phyloP scores from a whole-genome alignment of 495 filamentous ascomycete species.

The Aspergillus conjunctus region DNA sequence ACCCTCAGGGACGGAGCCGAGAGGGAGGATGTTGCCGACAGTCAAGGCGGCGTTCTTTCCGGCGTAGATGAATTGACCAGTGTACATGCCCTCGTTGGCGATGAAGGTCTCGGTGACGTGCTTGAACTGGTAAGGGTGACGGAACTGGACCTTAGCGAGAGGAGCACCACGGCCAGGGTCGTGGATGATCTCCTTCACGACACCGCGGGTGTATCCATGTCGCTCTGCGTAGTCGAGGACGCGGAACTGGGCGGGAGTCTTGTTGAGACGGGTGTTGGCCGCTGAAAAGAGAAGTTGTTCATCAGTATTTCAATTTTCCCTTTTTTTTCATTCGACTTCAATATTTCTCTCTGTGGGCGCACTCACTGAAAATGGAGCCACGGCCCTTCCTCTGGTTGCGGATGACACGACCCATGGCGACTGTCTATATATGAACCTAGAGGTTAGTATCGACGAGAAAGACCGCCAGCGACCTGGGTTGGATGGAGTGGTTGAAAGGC shows the following conservation, averaged over 20 bases:
- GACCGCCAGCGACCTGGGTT: constrained; percentile 34
- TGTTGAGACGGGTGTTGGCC: constrained; percentile 89
- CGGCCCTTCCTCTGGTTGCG: constrained; percentile 98
- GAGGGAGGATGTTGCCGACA: constrained; percentile 94
- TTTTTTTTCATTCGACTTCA: constrained; percentile 10
- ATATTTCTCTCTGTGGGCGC: constrained; percentile 35
- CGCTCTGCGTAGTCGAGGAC: constrained; percentile 92
- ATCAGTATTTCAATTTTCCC: constrained; percentile 44
- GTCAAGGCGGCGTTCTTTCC: constrained; percentile 96
- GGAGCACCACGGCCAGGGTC: constrained; percentile 97
- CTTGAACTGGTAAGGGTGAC: constrained; percentile 89
- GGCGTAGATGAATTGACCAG: constrained; percentile 99
- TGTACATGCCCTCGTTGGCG: constrained; percentile 99
- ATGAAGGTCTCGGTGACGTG: constrained; percentile 96
- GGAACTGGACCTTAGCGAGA: constrained; percentile 94
- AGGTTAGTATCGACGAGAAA: constrained; percentile 44
- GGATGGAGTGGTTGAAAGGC: constrained; percentile 35
- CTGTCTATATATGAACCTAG: constrained; percentile 45
- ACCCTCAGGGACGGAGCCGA: constrained; percentile 93
- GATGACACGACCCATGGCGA: constrained; percentile 80
- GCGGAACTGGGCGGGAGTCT: constrained; percentile 90
- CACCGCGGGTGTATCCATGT: constrained; percentile 94
- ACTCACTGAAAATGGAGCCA: constrained; percentile 96
- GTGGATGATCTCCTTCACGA: constrained; percentile 99
- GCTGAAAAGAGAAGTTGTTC: constrained; percentile 47